Percentiles rank a stretch among this genome's conserved stretches.
Evolutionary conservation across 495 filamentous ascomycete species (phyloP).

Genomic region (Aspergillus homomorphus): DNA sequence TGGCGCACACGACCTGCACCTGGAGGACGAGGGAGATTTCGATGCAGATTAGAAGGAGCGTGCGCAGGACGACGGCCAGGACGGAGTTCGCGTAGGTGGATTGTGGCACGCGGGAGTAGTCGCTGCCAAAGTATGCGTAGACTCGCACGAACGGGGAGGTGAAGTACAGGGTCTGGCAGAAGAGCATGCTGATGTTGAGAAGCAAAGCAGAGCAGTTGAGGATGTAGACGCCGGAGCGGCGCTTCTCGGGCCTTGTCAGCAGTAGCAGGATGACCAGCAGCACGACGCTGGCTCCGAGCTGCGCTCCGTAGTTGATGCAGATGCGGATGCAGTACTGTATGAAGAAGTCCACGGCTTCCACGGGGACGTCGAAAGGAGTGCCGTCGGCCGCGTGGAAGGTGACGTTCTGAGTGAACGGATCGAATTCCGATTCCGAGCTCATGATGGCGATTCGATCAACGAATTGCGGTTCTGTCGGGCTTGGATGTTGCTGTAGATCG

Average conservation of each 20-base stretch:
- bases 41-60: constrained; percentile 59
- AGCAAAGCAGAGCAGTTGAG: constrained; percentile 60
- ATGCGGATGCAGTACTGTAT: constrained; percentile 49
- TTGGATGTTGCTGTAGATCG: neutral
- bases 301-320: constrained; percentile 66
- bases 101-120: constrained; percentile 50
- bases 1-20: constrained; percentile 58
- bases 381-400: constrained; percentile 52
- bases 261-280: constrained; percentile 64
- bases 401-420: constrained; percentile 59
- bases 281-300: constrained; percentile 70
- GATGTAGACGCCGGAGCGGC: constrained; percentile 56
- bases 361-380: constrained; percentile 46
- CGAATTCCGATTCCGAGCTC: constrained; percentile 37
- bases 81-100: constrained; percentile 51
- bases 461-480: neutral
- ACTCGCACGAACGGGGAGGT: constrained; percentile 53
- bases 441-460: constrained; percentile 10
- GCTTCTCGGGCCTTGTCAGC: constrained; percentile 61
- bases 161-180: constrained; percentile 58
- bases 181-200: constrained; percentile 57
- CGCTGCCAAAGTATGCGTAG: constrained; percentile 57
- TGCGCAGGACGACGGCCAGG: constrained; percentile 48
- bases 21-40: constrained; percentile 71
- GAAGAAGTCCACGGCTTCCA: constrained; percentile 48